phyloP scores from a whole-genome alignment of 192 early-diverging fungal genomes.

The Glomus cerebriforme region DNA sequence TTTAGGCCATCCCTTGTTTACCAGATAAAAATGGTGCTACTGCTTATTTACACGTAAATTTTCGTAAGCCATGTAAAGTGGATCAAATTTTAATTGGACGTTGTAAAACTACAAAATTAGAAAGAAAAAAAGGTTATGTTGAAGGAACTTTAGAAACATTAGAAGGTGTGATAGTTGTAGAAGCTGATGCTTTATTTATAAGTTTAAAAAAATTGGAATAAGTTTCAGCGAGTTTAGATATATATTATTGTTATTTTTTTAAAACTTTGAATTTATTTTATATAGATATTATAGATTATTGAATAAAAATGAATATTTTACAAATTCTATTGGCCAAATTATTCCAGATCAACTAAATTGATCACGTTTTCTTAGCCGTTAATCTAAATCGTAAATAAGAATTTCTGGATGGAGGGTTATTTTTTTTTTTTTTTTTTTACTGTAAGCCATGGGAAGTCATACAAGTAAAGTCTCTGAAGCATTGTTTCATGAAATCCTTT shows the following conservation, averaged over 20 bases:
- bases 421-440: too few relatives aligned
- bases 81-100: conserved; percentile 62
- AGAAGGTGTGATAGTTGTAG: conserved; percentile 44
- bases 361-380: too few relatives aligned
- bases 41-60: conserved; percentile 76
- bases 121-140: conserved; percentile 71
- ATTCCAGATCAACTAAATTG: too few relatives aligned
- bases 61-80: conserved; percentile 64
- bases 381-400: too few relatives aligned
- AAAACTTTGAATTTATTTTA: too few relatives aligned
- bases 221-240: neutral
- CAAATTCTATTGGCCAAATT: too few relatives aligned
- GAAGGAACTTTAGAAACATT: conserved; percentile 62
- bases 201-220: conserved; percentile 48
- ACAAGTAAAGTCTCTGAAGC: conserved; percentile 2
- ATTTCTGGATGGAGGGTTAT: too few relatives aligned
- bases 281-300: too few relatives aligned
- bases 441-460: neutral
- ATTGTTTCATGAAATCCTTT: neutral
- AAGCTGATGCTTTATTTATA: conserved; percentile 69
- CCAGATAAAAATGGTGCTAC: conserved; percentile 74
- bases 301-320: too few relatives aligned
- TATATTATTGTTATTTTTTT: too few relatives aligned
- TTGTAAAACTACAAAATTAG: conserved; percentile 54
- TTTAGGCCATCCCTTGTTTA: conserved; percentile 52